Conservation (phyloP, 2,329 filamentous ascomycete species). For the Magnaporthiopsis poae region DNA sequence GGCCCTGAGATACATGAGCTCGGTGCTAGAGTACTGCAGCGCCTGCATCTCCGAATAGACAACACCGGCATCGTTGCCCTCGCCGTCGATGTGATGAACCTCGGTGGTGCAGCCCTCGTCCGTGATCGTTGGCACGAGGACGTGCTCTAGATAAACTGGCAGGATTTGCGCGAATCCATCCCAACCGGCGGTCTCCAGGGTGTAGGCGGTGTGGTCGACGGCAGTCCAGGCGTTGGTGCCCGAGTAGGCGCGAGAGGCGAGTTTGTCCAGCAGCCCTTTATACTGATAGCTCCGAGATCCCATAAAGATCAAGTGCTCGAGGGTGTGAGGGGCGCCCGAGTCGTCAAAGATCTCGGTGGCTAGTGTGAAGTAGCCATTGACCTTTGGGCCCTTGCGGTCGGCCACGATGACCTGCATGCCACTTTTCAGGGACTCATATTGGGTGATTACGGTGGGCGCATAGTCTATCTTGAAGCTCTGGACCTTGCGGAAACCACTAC, state of each 20-base stretch:
- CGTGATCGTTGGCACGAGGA: conserved; percentile 81
- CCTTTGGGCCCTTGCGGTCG: conserved; percentile 86
- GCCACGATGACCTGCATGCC: conserved; percentile 91
- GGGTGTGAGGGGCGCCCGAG: conserved; percentile 78
- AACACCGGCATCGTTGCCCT: conserved; percentile 88
- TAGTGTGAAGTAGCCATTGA: conserved; percentile 87
- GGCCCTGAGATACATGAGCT: conserved; percentile 79
- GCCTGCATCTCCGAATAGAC: conserved; percentile 99
- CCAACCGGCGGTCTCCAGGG: conserved; percentile 89
- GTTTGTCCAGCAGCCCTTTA: conserved; percentile 88
- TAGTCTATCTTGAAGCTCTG: conserved; percentile 85
- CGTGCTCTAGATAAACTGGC: conserved; percentile 88
- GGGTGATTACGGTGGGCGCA: conserved; percentile 75
- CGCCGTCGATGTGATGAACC: conserved; percentile 88
- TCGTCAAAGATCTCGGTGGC: conserved; percentile 97
- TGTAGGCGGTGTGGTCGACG: conserved; percentile 93
- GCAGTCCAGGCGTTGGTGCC: conserved; percentile 95
- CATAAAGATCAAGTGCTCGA: conserved; percentile 79
- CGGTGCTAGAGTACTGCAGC: conserved; percentile 71
- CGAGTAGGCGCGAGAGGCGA: conserved; percentile 87
- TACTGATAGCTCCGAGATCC: conserved; percentile 88
- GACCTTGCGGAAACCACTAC: conserved; percentile 65
- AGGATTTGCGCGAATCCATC: conserved; percentile 91
- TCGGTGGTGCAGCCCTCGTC: conserved; percentile 91
- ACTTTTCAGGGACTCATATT: conserved; percentile 90